A percentile compares a stretch with the other conserved stretches of the same genome.
These are phyloP conservation scores for Setomelanomma holmii DNA, from an alignment of 2,329 filamentous ascomycete genomes.

Conservation along the genomic window DNA sequence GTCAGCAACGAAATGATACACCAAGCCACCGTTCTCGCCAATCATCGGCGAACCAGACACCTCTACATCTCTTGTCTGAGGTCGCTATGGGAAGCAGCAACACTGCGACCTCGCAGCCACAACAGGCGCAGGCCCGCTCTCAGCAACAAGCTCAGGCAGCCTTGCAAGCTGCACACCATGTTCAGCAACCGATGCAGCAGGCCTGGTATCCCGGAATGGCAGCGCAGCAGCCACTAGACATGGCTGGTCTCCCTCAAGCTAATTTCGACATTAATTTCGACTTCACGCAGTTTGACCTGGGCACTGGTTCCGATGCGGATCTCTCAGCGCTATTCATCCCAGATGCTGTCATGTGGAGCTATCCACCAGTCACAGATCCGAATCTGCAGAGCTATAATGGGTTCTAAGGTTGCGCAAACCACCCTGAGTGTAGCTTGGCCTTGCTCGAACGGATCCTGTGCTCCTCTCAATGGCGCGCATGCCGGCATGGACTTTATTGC, in stretches of 20 bases:
- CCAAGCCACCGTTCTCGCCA: conserved; percentile 28
- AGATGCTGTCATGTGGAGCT: conserved; percentile 44
- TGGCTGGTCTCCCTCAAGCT: conserved; percentile 35
- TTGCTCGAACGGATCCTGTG: no score
- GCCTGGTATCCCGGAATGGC: conserved; percentile 39
- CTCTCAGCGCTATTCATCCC: conserved; percentile 46
- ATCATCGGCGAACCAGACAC: conserved; percentile 43
- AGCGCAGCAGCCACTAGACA: conserved; percentile 25
- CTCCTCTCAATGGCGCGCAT: no score
- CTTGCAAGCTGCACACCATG: conserved; percentile 27
- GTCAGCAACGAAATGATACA: conserved; percentile 22
- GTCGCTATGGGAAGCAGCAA: conserved; percentile 49
- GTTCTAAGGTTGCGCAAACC: no score
- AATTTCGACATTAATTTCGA: conserved; percentile 46
- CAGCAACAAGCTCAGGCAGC: conserved; percentile 36
- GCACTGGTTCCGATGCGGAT: conserved; percentile 46
- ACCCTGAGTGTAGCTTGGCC: no score
- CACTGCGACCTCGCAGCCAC: conserved; percentile 17
- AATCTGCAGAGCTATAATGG: conserved; percentile 22
- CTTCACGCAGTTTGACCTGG: conserved; percentile 46
- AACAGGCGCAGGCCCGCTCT: conserved; percentile 20
- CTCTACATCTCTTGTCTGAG: conserved; percentile 49
- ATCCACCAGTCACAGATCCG: conserved; percentile 16
- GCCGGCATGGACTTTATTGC: no score
- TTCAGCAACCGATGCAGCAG: conserved; percentile 30